These are phyloP conservation scores for Kodamaea sp. DNA, from an alignment of 1,139 yeast genomes.

Conservation along the genomic window DNA sequence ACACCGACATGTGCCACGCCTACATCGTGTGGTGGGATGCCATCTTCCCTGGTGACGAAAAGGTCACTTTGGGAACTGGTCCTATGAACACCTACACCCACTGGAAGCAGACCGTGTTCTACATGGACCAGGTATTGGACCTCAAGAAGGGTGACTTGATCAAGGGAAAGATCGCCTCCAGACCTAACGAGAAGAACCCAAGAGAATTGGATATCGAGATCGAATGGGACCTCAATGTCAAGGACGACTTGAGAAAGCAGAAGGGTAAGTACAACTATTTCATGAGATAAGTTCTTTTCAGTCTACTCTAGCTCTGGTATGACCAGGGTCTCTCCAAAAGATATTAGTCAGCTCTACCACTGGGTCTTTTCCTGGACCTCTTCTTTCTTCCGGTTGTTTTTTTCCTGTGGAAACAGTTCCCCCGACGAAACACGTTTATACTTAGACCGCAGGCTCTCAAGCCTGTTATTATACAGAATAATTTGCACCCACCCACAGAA, in stretches of 20 bases:
- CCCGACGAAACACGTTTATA: too few relatives aligned
- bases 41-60: constrained; percentile 73
- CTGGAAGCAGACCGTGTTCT: constrained; percentile 98
- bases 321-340: too few relatives aligned
- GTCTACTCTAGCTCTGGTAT: neutral
- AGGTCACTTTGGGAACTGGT: constrained; percentile 73
- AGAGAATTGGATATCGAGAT: constrained; percentile 80
- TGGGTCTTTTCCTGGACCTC: too few relatives aligned
- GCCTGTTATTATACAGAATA: too few relatives aligned
- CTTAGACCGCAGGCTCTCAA: too few relatives aligned
- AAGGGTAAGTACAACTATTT: constrained; percentile 62
- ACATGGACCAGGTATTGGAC: constrained; percentile 79
- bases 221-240: constrained; percentile 59
- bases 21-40: constrained; percentile 94
- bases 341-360: too few relatives aligned
- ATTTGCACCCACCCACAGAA: too few relatives aligned
- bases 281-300: constrained; percentile 51
- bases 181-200: constrained; percentile 78
- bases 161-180: constrained; percentile 68
- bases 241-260: constrained; percentile 53
- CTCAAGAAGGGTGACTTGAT: constrained; percentile 76
- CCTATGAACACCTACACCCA: constrained; percentile 83
- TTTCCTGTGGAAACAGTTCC: too few relatives aligned
- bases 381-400: too few relatives aligned
- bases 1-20: constrained; percentile 86